Percentiles rank a stretch among this genome's conserved stretches.
Conservation (phyloP, 1,284 basidiomycete genomes). For the Rhodotorula sp. region DNA sequence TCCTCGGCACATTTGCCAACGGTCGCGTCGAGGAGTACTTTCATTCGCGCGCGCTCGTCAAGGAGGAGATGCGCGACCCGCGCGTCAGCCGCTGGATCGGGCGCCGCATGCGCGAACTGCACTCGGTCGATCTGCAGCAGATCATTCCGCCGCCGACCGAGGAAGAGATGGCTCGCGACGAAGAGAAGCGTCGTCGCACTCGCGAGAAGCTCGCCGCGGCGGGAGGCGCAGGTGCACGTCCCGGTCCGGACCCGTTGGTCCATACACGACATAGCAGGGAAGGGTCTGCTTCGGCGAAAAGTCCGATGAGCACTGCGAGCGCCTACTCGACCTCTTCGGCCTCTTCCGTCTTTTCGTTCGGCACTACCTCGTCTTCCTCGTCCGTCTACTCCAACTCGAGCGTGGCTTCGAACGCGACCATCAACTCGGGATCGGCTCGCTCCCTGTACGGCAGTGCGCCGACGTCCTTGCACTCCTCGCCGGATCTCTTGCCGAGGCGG, state of each 20-base stretch:
- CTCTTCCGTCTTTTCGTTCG: slow-evolving; percentile 40
- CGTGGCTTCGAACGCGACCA: slow-evolving; percentile 17
- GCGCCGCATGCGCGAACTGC: slow-evolving; percentile 86
- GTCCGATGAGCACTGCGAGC: slow-evolving; percentile 25
- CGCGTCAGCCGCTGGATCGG: slow-evolving; percentile 77
- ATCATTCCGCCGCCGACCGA: slow-evolving; percentile 55
- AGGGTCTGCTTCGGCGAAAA: slow-evolving; percentile 1
- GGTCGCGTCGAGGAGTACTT: slow-evolving; percentile 92
- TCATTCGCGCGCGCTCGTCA: slow-evolving; percentile 72
- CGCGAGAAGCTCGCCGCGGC: not conserved
- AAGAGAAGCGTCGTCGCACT: not conserved
- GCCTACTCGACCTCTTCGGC: slow-evolving; percentile 37
- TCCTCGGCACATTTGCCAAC: slow-evolving; percentile 90
- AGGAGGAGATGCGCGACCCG: slow-evolving; percentile 71
- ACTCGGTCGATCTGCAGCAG: slow-evolving; percentile 75
- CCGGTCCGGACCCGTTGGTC: slow-evolving; percentile 7
- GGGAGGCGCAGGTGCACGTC: not conserved
- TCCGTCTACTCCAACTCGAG: slow-evolving; percentile 36
- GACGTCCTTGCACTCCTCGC: slow-evolving; percentile 24
- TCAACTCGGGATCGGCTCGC: slow-evolving; percentile 13
- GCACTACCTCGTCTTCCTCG: slow-evolving; percentile 31
- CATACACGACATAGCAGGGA: not conserved
- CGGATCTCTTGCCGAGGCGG: slow-evolving; percentile 25
- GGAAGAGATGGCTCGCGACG: slow-evolving; percentile 6
- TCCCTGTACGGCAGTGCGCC: slow-evolving; percentile 14